Percentiles rank a stretch among this genome's conserved stretches.
Conservation (phyloP, 352 stramenopile genomes). For the Phytophthora tubulina region DNA sequence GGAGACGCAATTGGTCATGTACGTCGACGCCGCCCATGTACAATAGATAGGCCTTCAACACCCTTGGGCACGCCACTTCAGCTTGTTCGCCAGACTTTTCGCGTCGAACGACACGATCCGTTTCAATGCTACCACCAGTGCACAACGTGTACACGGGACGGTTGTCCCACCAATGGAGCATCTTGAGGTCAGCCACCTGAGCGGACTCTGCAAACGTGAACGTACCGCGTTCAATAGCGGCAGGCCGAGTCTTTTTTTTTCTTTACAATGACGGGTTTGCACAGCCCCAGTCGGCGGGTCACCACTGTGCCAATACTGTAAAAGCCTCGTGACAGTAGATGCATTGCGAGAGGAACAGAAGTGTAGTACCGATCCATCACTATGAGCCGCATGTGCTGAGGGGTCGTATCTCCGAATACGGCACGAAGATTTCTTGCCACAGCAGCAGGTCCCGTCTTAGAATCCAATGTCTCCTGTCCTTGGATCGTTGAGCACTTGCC, state of each 20-base stretch:
- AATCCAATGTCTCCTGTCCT: not conserved
- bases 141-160: not conserved
- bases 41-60: not conserved
- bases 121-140: not conserved
- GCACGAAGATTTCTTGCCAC: not conserved
- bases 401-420: not conserved
- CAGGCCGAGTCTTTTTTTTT: not conserved
- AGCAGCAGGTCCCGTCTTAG: not conserved
- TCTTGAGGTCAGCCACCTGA: not conserved
- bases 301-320: not conserved
- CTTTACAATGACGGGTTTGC: not conserved
- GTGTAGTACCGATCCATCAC: constrained; percentile 7
- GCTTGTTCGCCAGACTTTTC: not conserved
- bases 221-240: not conserved
- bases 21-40: constrained; percentile 1
- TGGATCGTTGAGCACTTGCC: not conserved
- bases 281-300: not conserved
- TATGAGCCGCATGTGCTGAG: not conserved
- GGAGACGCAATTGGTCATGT: constrained; percentile 3
- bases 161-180: not conserved
- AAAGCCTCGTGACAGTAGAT: not conserved
- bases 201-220: not conserved
- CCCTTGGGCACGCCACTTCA: not conserved
- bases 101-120: not conserved
- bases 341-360: not conserved